Base-by-base conservation (phyloP, 345 rosid genomes). In the Camelina sativa region DNA sequence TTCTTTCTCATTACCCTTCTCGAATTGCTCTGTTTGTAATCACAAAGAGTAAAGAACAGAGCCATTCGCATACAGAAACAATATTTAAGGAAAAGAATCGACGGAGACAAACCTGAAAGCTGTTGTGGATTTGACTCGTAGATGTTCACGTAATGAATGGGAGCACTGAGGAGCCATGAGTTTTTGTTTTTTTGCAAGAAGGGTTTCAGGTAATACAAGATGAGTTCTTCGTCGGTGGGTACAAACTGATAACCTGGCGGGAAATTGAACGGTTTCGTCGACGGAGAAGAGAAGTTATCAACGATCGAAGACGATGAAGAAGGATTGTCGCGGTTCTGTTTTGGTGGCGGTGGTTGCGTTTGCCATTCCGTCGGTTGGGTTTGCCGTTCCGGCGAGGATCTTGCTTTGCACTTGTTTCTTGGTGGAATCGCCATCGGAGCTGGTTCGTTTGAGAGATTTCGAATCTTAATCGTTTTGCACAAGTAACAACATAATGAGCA, bases 51-150 rank as follows among this genome's bases (percentile, higher is more conserved):
- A 32, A 32, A 32, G 6, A 32, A 25, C 28, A 25, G 28, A 25
- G 28, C 28, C 28, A 25, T 25, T 25, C 28, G 0, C 28, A 25
- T 25, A 25, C 28, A 25, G 4, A 25, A 4, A 25, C 8, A 6
- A 1, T 32, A 32, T 4, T 6, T 32, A 32, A 32, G n/a, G 28
- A 25, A 15, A 56, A 5, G 20, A 8, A 7, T 56, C 3, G 37
- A 56, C 6, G 20, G 20, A 32, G 44, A 62, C 67, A 43, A 62
- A 62, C 52, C 50, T 41, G 67, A 13, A 4, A 62, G 67, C 9
- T 38, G 4, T 25, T 25, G 28, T 25, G 28, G 28, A 25, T 25
- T 25, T 25, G 28, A 25, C 28, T 25, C 28, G 28, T 25, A 25
- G 28, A 25, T 3, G 28, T 25, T 25, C 28, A 25, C 28, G 28